Evolutionary conservation across 2,329 filamentous ascomycete genomes (phyloP), one percentile per base, ranked within the genome.

Genomic region (Colletotrichum simmondsii): DNA sequence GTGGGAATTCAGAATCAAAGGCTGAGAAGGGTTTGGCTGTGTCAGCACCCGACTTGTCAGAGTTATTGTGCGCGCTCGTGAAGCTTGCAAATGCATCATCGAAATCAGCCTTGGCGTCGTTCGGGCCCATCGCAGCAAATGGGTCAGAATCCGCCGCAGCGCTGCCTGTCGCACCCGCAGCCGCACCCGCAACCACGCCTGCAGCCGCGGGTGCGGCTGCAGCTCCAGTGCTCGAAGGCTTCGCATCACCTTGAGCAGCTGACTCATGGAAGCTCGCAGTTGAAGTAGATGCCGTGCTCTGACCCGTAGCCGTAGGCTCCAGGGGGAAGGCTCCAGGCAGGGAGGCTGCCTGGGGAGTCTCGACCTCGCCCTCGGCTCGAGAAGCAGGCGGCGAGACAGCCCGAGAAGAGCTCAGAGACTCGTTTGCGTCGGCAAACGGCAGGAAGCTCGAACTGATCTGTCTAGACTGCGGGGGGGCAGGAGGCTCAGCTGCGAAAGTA

Each of bases 31-130:
- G 79, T 74, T 88, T 88, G 49, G 81, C 79, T n/a, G 81, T 79
- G 16, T 85, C 85, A 22, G 83, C 81, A 7, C 79, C 74, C 5
- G 81, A 75, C 71, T 85, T 87, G 65, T 85, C 85, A 73, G 86
- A 86, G 62, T 80, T 82, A 77, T 89, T 89, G 77, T 87, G 87
- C 60, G 86, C 83, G 60, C 84, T 87, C 65, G 87, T 86, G 77
- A 97, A 96, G 69, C 92, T 92, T 56, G 93, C 93, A 85, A 97
- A 97, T 2, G 94, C 94, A 73, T 92, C 92, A 79, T 97, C 94
- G 76, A 97, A 97, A 77, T 97, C 94, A 62, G 94, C 92, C 83
- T 95, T 95, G 53, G 91, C 90, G 81, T 90, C 91, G 66, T 85
- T 86, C 70, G 89, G 84, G 68, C 89, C 87, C 73, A 87, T 81